Base-by-base conservation (phyloP, 352 stramenopile genomes). In the Globisporangium solare region DNA sequence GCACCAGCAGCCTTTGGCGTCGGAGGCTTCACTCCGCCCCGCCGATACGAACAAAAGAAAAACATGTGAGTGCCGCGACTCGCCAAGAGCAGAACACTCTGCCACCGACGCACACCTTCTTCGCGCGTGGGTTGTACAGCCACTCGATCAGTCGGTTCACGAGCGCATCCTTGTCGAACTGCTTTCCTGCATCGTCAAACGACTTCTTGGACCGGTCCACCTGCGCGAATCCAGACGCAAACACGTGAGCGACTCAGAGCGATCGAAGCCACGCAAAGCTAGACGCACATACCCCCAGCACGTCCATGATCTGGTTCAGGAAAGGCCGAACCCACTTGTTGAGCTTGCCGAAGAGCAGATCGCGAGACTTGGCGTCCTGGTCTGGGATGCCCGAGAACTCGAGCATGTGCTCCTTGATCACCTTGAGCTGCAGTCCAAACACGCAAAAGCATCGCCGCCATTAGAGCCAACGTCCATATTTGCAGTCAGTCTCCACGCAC, bases 141-240 rank as follows among this genome's bases (percentile, higher is more conserved):
- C 83, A 93, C 27, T 90, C 77, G 51, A 90, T 77, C 17, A 93
- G 64, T 11, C 83, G 83, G 20, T 76, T 62, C 21, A 91, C 67
- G 13, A 91, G 67, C 21, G 61, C 54, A 54, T 93, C 79, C 63
- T 93, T 93, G 60, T 78, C 73, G 35, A 74, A 67, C 10, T 55
- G 41, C 50, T 84, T 83, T 11, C 67, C 63, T 55, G 74, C 66
- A 10, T 89, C 83, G 21, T 87, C 76, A 60, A 92, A 92, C 40
- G 83, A 92, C 57, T 93, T 93, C 59, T 89, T 89, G 4, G 83
- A 93, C 18, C 83, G 79, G 53, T 93, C 79, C n/a, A 92, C 75
- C 82, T 92, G 35, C 4, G 52, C 52, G n/a, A 18, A 13, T 48
- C 4, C 15, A 42, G 0, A 54, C 5, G 20, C 18, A 11, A 55